Percentiles rank a stretch among this genome's conserved stretches.
Conservation (phyloP, 2,329 filamentous ascomycete genomes). For the Chaetomiaceae sp. region DNA sequence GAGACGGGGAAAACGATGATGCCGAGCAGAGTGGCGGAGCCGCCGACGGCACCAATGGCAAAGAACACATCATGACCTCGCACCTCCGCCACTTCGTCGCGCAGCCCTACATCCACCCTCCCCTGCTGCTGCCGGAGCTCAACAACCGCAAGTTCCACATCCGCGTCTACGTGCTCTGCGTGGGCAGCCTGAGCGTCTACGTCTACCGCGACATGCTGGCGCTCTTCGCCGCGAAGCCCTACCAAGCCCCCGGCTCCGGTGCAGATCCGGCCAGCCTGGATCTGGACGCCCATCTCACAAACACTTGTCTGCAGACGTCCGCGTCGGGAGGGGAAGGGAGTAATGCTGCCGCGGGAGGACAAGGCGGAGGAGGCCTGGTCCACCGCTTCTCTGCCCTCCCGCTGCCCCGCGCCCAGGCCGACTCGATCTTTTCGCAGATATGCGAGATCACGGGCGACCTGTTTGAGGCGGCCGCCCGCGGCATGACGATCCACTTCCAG, state of each 20-base stretch:
- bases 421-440: constrained; percentile 54
- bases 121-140: constrained; percentile 64
- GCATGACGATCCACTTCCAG: constrained; percentile 89
- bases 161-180: constrained; percentile 80
- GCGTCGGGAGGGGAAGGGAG: constrained; percentile 20
- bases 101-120: constrained; percentile 89
- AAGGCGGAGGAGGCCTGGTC: constrained; percentile 54
- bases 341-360: no score
- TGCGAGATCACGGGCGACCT: constrained; percentile 67
- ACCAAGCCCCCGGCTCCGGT: constrained; percentile 52
- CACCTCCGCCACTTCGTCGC: constrained; percentile 94
- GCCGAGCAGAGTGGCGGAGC: constrained; percentile 24
- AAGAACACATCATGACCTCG: constrained; percentile 68
- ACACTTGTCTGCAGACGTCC: constrained; percentile 80
- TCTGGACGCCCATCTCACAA: constrained; percentile 79
- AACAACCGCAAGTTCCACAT: constrained; percentile 87
- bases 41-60: constrained; percentile 31
- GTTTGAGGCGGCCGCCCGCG: constrained; percentile 80
- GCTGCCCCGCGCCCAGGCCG: constrained; percentile 10
- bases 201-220: constrained; percentile 91
- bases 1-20: constrained; percentile 32
- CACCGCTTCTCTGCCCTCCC: constrained; percentile 68
- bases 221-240: constrained; percentile 76
- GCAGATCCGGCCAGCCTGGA: constrained; percentile 37
- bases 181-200: constrained; percentile 73